Evolutionary conservation across 805 yeast genomes (phyloP), one percentile per base, ranked within the genome.

Genomic region (Wickerhamomyces canadensis): DNA sequence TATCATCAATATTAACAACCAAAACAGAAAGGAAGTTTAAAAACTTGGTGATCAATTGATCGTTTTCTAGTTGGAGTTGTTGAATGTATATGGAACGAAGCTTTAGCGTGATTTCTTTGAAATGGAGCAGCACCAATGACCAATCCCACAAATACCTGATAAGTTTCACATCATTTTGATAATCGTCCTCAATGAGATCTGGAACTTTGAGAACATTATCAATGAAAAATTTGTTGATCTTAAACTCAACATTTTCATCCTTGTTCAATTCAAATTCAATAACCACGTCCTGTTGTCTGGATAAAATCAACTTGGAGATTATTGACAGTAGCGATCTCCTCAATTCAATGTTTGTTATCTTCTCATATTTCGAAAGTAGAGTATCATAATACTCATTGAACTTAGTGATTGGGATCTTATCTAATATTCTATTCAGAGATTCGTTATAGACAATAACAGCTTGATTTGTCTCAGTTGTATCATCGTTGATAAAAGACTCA

Each of bases 91-190:
- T 64, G 32, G 74, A 69, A 39, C 88, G 70, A 45, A 87, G 67
- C 28, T 74, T 72, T 45, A 76, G 77, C 1, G 93, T 76, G 6
- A 83, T 71, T 40, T 78, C 76, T 35, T 71, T 68, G 53, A 87
- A 83, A 55, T 78, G 78, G 21, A 61, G 63, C 44, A 84, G 67
- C 0, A 84, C 57, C 37, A 85, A 62, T 43, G 61, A 62, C 94
- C 95, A 88, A 38, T 76, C 62, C 80, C 84, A 80, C 24, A 82
- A 47, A 51, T 73, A 82, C 16, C 56, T 62, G 21, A 68, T 51
- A 31, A 67, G 54, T 4, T 52, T 54, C 21, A 47, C 41, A 17
- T 60, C 63, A 19, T 64, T 63, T 29, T 68, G 70, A 37, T 49
- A 47, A 16, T 51, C 51, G 8, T 61, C 74, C 19, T 65, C 66